Evolutionary conservation across 345 rosid species (phyloP).

Genomic region (Psidium guajava): DNA sequence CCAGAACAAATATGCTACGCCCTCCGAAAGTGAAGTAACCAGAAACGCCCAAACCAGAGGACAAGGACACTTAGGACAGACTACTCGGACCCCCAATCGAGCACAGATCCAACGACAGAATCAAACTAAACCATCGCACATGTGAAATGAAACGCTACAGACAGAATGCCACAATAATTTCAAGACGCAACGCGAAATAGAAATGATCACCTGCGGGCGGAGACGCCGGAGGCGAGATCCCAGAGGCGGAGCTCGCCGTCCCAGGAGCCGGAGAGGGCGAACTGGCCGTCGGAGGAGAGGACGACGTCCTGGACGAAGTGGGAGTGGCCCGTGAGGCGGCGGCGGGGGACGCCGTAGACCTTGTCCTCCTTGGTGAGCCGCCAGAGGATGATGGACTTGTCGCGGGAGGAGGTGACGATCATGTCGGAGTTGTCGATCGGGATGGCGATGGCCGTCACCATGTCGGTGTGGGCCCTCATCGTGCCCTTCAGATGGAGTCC

Average conservation of each 20-base stretch:
- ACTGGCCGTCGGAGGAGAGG: constrained; percentile 90
- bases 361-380: constrained; percentile 75
- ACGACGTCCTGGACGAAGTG: constrained; percentile 90
- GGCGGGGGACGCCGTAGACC: constrained; percentile 66
- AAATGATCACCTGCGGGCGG: constrained; percentile 42
- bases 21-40: neutral
- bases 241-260: constrained; percentile 98
- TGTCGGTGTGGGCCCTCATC: constrained; percentile 89
- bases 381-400: constrained; percentile 91
- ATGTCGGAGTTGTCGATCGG: constrained; percentile 86
- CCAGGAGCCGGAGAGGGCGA: constrained; percentile 97
- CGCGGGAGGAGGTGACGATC: constrained; percentile 88
- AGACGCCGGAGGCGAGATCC: constrained; percentile 70
- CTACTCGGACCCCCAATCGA: neutral
- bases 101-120: neutral
- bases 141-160: neutral
- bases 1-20: neutral
- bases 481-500: constrained; percentile 65
- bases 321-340: constrained; percentile 91
- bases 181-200: too few relatives aligned
- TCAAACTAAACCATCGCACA: too few relatives aligned
- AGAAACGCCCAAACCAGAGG: neutral
- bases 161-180: too few relatives aligned
- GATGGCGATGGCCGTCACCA: constrained; percentile 85
- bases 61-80: neutral